These are phyloP conservation scores for Pugionium dolabratum DNA, from an alignment of 345 rosid genomes.

Conservation along the genomic window DNA sequence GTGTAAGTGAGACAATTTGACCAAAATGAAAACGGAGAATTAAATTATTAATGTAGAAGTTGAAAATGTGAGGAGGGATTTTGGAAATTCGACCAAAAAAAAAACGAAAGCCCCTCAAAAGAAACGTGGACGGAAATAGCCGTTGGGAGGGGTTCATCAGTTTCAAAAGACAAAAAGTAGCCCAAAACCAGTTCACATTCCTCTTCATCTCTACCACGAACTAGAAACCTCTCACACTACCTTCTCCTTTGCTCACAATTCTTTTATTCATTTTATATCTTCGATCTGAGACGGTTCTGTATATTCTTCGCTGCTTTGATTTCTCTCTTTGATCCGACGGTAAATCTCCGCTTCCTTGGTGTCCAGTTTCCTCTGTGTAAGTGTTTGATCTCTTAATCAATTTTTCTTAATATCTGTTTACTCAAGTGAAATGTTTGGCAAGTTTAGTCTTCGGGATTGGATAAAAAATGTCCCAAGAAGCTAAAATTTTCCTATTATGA, in stretches of 20 bases:
- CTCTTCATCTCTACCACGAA: constrained; percentile 18
- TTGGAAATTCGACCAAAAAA: not conserved
- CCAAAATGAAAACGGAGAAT: not conserved
- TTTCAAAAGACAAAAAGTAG: constrained; percentile 36
- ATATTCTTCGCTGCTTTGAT: not conserved
- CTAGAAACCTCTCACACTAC: constrained; percentile 17
- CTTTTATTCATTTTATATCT: constrained; percentile 25
- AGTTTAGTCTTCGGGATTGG: not conserved
- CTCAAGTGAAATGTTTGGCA: not conserved
- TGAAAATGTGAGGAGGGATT: not conserved
- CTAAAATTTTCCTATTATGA: constrained; percentile 17
- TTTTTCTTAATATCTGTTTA: not conserved
- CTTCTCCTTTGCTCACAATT: constrained; percentile 24
- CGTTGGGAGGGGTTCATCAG: constrained; percentile 29
- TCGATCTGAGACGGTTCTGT: constrained; percentile 19
- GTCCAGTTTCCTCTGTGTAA: constrained; percentile 21
- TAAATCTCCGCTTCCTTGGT: constrained; percentile 11
- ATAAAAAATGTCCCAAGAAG: not conserved
- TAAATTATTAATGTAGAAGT: not conserved
- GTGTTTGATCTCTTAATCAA: not conserved
- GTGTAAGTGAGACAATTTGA: not conserved
- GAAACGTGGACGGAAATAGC: constrained; percentile 33
- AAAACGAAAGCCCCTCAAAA: constrained; percentile 27
- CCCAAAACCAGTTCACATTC: constrained; percentile 27
- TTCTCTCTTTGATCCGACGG: constrained; percentile 4